Evolutionary conservation across 371 early-diverging fungal species (phyloP).

Genomic region (Zychaea mexicana): DNA sequence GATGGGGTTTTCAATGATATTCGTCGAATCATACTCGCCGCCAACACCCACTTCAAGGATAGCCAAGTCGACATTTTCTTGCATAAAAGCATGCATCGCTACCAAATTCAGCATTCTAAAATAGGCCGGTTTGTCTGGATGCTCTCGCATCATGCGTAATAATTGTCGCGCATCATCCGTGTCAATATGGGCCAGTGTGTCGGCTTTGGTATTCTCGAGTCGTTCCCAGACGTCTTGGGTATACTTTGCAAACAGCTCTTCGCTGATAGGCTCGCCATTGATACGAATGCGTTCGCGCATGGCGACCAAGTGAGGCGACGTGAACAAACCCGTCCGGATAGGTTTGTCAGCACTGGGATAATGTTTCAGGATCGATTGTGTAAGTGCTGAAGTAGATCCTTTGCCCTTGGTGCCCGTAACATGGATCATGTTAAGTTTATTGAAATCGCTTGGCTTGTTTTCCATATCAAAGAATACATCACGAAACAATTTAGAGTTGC

Average conservation of each 20-base stretch:
- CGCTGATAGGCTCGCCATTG: slow-evolving; percentile 80
- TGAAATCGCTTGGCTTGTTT: slow-evolving; percentile 56
- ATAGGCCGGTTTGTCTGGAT: slow-evolving; percentile 78
- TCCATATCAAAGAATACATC: too few species aligned
- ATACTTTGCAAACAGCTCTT: slow-evolving; percentile 80
- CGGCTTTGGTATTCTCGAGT: slow-evolving; percentile 56
- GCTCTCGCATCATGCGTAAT: slow-evolving; percentile 40
- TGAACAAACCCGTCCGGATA: slow-evolving; percentile 77
- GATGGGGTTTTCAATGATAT: slow-evolving; percentile 69
- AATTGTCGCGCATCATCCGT: slow-evolving; percentile 24
- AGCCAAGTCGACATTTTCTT: slow-evolving; percentile 81
- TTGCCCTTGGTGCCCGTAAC: slow-evolving; percentile 92
- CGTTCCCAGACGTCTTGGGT: slow-evolving; percentile 87
- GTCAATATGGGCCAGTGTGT: slow-evolving; percentile 29
- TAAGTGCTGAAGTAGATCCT: slow-evolving; percentile 80
- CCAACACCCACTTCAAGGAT: slow-evolving; percentile 88
- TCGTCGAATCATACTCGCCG: slow-evolving; percentile 87
- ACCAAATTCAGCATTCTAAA: slow-evolving; percentile 90
- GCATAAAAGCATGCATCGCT: slow-evolving; percentile 86
- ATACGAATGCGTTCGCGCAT: slow-evolving; percentile 95
- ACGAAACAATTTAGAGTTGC: too few species aligned
- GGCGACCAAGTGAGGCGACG: slow-evolving; percentile 92
- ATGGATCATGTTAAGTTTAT: slow-evolving; percentile 79
- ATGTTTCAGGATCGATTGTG: slow-evolving; percentile 66
- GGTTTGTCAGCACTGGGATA: slow-evolving; percentile 33